These are phyloP conservation scores for Coemansia reversa DNA, from an alignment of 192 early-diverging fungal species.

Conservation along the genomic window DNA sequence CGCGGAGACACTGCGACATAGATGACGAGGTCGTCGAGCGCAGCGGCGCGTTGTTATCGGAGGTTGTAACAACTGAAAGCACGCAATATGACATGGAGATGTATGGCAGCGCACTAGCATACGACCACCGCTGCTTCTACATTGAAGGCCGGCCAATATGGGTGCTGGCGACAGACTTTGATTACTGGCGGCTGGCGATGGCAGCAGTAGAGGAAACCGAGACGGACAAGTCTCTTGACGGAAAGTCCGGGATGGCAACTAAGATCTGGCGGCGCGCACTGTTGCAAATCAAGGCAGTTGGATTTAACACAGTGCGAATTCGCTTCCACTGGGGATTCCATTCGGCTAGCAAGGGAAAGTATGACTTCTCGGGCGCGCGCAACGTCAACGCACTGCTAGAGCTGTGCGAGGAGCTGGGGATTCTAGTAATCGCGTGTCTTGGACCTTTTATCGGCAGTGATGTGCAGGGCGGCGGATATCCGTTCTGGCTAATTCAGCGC, in stretches of 20 bases:
- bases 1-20: slow-evolving; percentile 31
- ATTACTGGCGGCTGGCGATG: slow-evolving; percentile 83
- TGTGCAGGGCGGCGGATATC: slow-evolving; percentile 72
- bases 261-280: slow-evolving; percentile 65
- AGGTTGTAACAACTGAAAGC: slow-evolving; percentile 29
- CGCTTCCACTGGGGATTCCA: slow-evolving; percentile 81
- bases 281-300: slow-evolving; percentile 67
- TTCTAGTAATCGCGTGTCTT: slow-evolving; percentile 80
- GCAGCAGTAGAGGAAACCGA: slow-evolving; percentile 4
- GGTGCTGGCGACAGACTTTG: slow-evolving; percentile 78
- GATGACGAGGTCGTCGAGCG: slow-evolving; percentile 38
- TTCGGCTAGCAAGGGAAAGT: slow-evolving; percentile 70
- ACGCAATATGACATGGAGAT: slow-evolving; percentile 44
- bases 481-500: slow-evolving; percentile 77
- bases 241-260: background rate
- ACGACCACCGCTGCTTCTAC: slow-evolving; percentile 66
- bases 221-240: background rate
- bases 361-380: slow-evolving; percentile 70
- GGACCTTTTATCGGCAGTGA: slow-evolving; percentile 84
- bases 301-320: slow-evolving; percentile 79
- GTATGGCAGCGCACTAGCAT: slow-evolving; percentile 38
- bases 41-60: slow-evolving; percentile 42
- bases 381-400: slow-evolving; percentile 70
- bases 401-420: slow-evolving; percentile 70
- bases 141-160: slow-evolving; percentile 66